These are phyloP conservation scores for Penicillium sp. DNA, from an alignment of 2,329 filamentous ascomycete species.

Conservation along the genomic window DNA sequence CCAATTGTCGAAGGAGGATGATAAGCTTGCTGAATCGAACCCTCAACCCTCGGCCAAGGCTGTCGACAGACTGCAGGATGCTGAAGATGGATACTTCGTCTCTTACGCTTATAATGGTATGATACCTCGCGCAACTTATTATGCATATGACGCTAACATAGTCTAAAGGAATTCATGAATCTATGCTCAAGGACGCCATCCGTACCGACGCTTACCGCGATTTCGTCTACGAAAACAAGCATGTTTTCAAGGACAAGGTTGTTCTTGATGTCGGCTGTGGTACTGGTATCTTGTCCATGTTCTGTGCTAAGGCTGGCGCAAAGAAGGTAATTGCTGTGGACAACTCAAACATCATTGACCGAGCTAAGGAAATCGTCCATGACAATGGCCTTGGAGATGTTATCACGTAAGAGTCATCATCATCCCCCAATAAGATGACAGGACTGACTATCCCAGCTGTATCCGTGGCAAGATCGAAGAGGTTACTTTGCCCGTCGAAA, in stretches of 20 bases:
- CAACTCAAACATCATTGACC: conserved; percentile 80
- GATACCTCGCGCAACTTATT: conserved; percentile 11
- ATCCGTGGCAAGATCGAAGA: conserved; percentile 83
- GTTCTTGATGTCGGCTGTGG: conserved; percentile 86
- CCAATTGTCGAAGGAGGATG: conserved; percentile 53
- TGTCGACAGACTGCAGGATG: conserved; percentile 38
- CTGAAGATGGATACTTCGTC: conserved; percentile 55
- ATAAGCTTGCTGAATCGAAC: conserved; percentile 28
- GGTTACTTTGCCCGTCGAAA: conserved; percentile 62
- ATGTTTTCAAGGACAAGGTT: conserved; percentile 73
- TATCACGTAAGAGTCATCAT: conserved; percentile 51
- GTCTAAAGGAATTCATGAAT: conserved; percentile 74
- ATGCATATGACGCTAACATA: conserved; percentile 5
- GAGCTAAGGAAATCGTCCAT: conserved; percentile 74
- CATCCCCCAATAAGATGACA: background rate
- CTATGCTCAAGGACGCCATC: conserved; percentile 84
- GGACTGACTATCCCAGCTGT: conserved; percentile 41
- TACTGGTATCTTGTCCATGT: conserved; percentile 83
- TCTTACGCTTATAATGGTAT: conserved; percentile 61
- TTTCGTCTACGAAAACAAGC: conserved; percentile 86
- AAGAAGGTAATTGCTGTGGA: conserved; percentile 82
- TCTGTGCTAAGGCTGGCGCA: conserved; percentile 83
- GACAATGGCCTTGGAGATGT: conserved; percentile 64
- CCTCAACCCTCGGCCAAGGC: conserved; percentile 19
- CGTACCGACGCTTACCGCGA: conserved; percentile 88